These are phyloP conservation scores for Eutrema salsugineum DNA, from an alignment of 441 rosid genomes.

Conservation along the genomic window DNA sequence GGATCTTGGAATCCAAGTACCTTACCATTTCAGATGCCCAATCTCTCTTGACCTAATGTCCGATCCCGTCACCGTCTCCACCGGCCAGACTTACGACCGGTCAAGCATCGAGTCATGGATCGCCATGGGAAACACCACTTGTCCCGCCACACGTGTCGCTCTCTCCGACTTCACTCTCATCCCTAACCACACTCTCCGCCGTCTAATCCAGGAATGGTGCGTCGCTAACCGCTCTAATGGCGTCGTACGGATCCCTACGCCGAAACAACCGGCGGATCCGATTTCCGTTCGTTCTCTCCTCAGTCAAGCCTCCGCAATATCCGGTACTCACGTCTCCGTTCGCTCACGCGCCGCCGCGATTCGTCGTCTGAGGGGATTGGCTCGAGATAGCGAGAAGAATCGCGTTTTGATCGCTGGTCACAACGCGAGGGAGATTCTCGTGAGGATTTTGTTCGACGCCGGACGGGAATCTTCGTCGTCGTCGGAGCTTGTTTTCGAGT, in stretches of 20 bases:
- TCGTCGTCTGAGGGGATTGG: constrained; percentile 65
- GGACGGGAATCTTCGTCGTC: constrained; percentile 23
- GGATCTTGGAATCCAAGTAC: constrained; percentile 66
- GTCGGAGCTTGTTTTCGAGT: constrained; percentile 57
- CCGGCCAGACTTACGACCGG: constrained; percentile 95
- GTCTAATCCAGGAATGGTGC: constrained; percentile 96
- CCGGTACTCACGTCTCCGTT: constrained; percentile 26
- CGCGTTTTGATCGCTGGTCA: constrained; percentile 56
- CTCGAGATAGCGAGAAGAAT: constrained; percentile 77
- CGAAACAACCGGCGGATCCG: constrained; percentile 93
- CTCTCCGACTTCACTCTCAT: constrained; percentile 77
- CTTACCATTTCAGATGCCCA: constrained; percentile 89
- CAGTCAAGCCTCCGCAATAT: constrained; percentile 41
- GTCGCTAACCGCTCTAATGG: constrained; percentile 78
- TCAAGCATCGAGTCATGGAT: constrained; percentile 89
- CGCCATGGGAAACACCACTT: constrained; percentile 79
- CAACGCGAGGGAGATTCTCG: constrained; percentile 44
- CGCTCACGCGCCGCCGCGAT: constrained; percentile 60
- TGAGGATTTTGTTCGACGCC: constrained; percentile 36
- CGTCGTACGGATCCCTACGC: constrained; percentile 78
- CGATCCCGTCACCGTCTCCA: constrained; percentile 80
- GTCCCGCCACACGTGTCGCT: constrained; percentile 75
- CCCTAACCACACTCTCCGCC: constrained; percentile 95
- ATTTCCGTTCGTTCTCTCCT: constrained; percentile 54
- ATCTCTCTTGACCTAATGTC: constrained; percentile 89